phyloP scores from a whole-genome alignment of 257 asterid species.

The Ilex aquifolium region DNA sequence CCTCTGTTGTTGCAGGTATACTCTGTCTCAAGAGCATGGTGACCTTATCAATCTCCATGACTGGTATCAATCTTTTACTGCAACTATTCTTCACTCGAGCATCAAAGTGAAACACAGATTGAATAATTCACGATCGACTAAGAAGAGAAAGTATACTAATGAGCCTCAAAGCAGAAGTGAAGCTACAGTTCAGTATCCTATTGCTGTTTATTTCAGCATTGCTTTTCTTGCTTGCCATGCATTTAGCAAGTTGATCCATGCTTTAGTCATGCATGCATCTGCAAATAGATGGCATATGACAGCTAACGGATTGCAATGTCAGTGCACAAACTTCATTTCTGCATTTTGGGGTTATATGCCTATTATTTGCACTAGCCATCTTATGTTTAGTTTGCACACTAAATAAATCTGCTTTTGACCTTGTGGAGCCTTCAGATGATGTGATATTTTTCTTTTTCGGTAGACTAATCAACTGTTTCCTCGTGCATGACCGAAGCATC shows the following conservation, averaged over 20 bases:
- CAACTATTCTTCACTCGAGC: slow-evolving; percentile 36
- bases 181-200: slow-evolving; percentile 84
- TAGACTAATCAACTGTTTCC: no score
- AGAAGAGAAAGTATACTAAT: slow-evolving; percentile 40
- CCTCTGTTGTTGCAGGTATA: slow-evolving; percentile 40
- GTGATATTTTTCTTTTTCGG: no score
- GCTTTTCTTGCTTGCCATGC: not conserved
- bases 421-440: no score
- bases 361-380: no score
- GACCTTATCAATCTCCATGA: slow-evolving; percentile 91
- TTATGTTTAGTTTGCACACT: no score
- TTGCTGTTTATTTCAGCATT: slow-evolving; percentile 5
- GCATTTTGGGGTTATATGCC: no score
- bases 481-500: no score
- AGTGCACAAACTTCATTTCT: no score
- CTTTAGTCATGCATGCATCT: no score
- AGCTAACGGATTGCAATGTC: no score
- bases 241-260: not conserved
- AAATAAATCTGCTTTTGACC: no score
- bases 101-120: slow-evolving; percentile 38
- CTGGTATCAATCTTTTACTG: slow-evolving; percentile 83
- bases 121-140: slow-evolving; percentile 60
- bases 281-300: no score
- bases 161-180: slow-evolving; percentile 40
- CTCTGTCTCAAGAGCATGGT: slow-evolving; percentile 90